phyloP scores from a whole-genome alignment of 257 asterid genomes.

The Penstemon newberryi region DNA sequence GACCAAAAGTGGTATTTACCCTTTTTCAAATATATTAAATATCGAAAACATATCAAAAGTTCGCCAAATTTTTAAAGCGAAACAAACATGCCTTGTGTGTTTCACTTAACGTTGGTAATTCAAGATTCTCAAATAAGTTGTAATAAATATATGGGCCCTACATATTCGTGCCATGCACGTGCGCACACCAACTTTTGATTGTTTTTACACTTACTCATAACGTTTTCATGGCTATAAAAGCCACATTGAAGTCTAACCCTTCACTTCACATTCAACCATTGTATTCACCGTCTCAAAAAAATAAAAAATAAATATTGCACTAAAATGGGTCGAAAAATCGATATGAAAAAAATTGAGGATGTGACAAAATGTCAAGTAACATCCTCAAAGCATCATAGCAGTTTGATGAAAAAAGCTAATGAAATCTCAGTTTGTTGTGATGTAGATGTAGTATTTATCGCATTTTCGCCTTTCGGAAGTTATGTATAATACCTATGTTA shows the following conservation, averaged over 20 bases:
- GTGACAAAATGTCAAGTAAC: slow-evolving; percentile 59
- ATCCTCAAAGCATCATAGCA: slow-evolving; percentile 56
- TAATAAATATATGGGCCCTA: slow-evolving; percentile 22
- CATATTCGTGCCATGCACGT: not conserved
- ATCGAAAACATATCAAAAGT: no score
- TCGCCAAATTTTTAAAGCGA: no score
- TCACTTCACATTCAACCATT: not conserved
- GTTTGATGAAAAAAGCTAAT: slow-evolving; percentile 50
- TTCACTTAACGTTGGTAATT: not conserved
- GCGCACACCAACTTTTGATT: not conserved
- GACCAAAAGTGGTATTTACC: no score
- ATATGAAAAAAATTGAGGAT: slow-evolving; percentile 55
- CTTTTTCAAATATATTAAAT: no score
- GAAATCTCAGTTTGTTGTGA: slow-evolving; percentile 49
- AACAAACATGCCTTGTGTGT: no score
- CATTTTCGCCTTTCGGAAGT: slow-evolving; percentile 37
- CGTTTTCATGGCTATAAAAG: slow-evolving; percentile 25
- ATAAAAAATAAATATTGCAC: no score
- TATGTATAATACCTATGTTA: no score
- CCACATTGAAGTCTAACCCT: not conserved
- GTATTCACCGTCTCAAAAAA: no score
- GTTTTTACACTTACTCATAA: slow-evolving; percentile 8
- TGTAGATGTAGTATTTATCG: slow-evolving; percentile 48
- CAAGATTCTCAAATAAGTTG: slow-evolving; percentile 30
- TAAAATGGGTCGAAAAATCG: slow-evolving; percentile 59